Evolutionary conservation across 345 rosid genomes (phyloP).

Genomic region (Sapria himalayana): DNA sequence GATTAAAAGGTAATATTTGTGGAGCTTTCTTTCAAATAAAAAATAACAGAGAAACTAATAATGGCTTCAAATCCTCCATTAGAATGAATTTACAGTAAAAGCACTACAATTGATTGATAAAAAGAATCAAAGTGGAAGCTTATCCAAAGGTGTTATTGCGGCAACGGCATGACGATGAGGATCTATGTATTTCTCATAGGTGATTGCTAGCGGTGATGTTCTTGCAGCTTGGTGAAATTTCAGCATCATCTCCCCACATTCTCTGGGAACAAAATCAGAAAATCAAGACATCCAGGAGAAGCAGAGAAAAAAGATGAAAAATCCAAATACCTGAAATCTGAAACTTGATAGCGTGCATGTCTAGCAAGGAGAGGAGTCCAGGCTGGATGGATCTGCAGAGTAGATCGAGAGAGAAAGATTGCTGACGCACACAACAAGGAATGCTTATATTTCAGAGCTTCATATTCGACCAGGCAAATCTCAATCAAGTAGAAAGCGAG

Average conservation of each 20-base stretch:
- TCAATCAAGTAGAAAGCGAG: conserved; percentile 72
- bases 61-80: too few relatives aligned
- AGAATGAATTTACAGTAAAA: too few relatives aligned
- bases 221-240: conserved; percentile 50
- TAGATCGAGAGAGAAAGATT: conserved; percentile 56
- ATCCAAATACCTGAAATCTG: conserved; percentile 37
- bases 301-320: not conserved
- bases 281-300: not conserved
- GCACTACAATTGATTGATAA: too few relatives aligned
- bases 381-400: conserved; percentile 35
- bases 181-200: conserved; percentile 49
- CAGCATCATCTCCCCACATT: conserved; percentile 62
- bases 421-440: conserved; percentile 87
- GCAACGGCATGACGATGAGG: conserved; percentile 31
- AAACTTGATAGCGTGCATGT: conserved; percentile 39
- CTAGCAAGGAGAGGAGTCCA: conserved; percentile 57
- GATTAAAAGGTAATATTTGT: too few relatives aligned
- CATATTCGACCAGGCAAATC: conserved; percentile 58
- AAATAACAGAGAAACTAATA: too few relatives aligned
- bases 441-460: conserved; percentile 59
- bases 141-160: conserved; percentile 36
- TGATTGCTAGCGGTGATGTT: conserved; percentile 36
- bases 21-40: too few relatives aligned
- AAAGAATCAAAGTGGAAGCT: conserved; percentile 16
- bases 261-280: conserved; percentile 24